Conservation (phyloP, 371 early-diverging fungal species). For the Rhizopus stolonifer region DNA sequence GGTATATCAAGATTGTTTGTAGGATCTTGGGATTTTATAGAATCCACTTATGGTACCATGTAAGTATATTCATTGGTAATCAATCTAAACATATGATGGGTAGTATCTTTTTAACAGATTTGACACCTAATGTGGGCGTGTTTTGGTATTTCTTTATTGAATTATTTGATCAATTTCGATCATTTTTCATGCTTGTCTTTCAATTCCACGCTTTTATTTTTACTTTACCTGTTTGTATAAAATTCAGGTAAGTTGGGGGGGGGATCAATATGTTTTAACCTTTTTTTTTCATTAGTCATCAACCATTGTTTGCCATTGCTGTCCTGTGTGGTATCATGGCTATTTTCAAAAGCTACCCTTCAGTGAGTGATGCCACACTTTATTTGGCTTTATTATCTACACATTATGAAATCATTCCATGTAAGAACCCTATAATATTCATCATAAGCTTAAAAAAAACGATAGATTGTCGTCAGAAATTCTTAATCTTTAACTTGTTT, state of each 20-base stretch:
- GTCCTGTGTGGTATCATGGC: slow-evolving; percentile 73
- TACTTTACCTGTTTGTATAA: slow-evolving; percentile 75
- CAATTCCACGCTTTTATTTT: slow-evolving; percentile 87
- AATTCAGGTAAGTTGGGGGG: slow-evolving; percentile 72
- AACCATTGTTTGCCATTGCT: slow-evolving; percentile 75
- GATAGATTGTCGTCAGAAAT: slow-evolving; percentile 70
- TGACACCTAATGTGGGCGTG: slow-evolving; percentile 94
- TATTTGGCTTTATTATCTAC: slow-evolving; percentile 79
- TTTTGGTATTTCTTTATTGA: slow-evolving; percentile 99
- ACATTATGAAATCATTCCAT: slow-evolving; percentile 84
- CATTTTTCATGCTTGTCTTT: slow-evolving; percentile 90
- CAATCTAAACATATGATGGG: too few species aligned
- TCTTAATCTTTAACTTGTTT: slow-evolving; percentile 64
- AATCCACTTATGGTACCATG: slow-evolving; percentile 77
- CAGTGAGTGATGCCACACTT: slow-evolving; percentile 80
- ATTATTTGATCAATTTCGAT: slow-evolving; percentile 95
- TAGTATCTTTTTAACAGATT: slow-evolving; percentile 66
- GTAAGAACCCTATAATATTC: slow-evolving; percentile 44
- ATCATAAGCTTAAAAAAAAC: too few species aligned
- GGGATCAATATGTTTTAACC: too few species aligned
- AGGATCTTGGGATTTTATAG: slow-evolving; percentile 74
- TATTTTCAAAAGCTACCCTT: slow-evolving; percentile 91
- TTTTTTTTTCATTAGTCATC: slow-evolving; percentile 56
- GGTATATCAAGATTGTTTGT: slow-evolving; percentile 57
- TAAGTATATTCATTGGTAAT: slow-evolving; percentile 40